Evolutionary conservation across 2,329 filamentous ascomycete genomes (phyloP).

Genomic region (Metarhizium robertsii): DNA sequence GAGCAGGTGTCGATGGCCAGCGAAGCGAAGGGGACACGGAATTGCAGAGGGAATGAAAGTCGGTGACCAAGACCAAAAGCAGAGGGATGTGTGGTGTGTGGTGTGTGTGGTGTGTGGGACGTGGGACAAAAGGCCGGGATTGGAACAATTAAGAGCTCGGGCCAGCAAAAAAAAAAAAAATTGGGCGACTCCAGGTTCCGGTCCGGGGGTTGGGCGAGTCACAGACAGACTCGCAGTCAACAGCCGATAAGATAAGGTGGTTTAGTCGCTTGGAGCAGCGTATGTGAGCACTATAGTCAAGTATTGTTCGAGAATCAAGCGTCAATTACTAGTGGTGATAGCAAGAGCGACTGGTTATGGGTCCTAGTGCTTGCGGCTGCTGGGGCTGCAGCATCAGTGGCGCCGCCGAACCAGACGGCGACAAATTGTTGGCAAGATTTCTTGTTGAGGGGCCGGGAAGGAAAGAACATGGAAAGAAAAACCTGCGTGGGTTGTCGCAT

Average conservation of each 20-base stretch:
- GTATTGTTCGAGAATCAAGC: no score
- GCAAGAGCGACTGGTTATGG: no score
- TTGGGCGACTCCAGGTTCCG: constrained; percentile 5
- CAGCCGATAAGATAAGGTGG: constrained; percentile 8
- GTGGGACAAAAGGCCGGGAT: background rate
- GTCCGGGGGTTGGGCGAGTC: constrained; percentile 1
- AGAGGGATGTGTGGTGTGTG: background rate
- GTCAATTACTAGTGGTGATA: no score
- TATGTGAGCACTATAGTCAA: background rate
- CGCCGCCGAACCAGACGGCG: background rate
- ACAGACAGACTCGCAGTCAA: constrained; percentile 4
- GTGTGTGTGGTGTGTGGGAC: background rate
- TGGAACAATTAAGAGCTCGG: constrained; percentile 7
- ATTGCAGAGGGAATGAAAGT: constrained; percentile 10
- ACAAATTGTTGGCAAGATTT: background rate
- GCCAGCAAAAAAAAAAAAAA: constrained; percentile 19
- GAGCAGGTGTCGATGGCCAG: constrained; percentile 11
- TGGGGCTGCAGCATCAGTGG: background rate
- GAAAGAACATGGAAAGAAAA: background rate
- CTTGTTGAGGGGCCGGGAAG: background rate
- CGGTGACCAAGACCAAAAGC: constrained; percentile 13
- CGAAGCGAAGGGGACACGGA: background rate
- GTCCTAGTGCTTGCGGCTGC: no score
- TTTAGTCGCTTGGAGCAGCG: background rate
- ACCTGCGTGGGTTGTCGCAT: background rate